Percentiles rank a stretch among this genome's conserved stretches.
Evolutionary conservation across 441 rosid species (phyloP).

Genomic region (Capsella rubella): DNA sequence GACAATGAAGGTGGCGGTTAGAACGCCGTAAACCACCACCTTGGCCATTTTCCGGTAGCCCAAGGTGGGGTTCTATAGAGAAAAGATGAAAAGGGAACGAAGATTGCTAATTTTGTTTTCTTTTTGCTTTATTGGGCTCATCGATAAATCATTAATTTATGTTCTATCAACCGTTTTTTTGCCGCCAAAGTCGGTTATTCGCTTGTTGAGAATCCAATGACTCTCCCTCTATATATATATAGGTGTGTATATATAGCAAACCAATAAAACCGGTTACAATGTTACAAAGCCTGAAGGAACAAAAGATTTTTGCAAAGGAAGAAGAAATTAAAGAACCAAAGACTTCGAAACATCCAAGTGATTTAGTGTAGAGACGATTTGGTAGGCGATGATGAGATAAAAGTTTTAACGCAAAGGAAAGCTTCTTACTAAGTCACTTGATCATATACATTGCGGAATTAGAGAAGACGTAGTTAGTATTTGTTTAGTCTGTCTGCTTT

Average conservation of each 20-base stretch:
- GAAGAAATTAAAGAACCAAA: not conserved
- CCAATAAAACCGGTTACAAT: constrained; percentile 36
- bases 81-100: constrained; percentile 28
- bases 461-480: constrained; percentile 40
- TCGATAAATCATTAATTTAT: not conserved
- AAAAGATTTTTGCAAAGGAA: constrained; percentile 23
- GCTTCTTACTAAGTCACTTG: constrained; percentile 41
- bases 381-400: constrained; percentile 26
- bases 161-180: constrained; percentile 23
- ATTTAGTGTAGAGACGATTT: constrained; percentile 37
- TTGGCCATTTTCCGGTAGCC: constrained; percentile 57
- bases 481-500: constrained; percentile 41
- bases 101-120: constrained; percentile 26
- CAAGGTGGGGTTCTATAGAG: constrained; percentile 40
- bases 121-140: constrained; percentile 26
- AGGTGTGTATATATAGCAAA: constrained; percentile 27
- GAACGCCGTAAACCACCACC: constrained; percentile 63
- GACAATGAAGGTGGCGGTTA: constrained; percentile 50
- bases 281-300: constrained; percentile 27
- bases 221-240: not conserved
- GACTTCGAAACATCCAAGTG: constrained; percentile 37
- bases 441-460: constrained; percentile 43
- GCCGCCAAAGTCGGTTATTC: constrained; percentile 57
- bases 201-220: constrained; percentile 22
- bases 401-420: constrained; percentile 15